Base-by-base conservation (phyloP, 768 basidiomycete species). In the Russula compacta region DNA sequence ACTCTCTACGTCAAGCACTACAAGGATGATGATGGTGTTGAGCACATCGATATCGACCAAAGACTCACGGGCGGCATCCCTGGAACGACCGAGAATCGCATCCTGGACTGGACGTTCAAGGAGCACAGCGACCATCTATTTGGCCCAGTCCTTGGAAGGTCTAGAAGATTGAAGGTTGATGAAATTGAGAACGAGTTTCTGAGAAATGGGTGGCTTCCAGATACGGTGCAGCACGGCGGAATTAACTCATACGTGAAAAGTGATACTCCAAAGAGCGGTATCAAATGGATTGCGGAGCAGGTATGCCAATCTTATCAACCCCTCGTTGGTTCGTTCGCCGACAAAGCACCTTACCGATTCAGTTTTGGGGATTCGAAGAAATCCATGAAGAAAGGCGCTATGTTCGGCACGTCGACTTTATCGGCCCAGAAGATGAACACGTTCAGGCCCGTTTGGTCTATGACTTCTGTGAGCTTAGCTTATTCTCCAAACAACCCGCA, bases 31-130 rank as follows among this genome's bases (percentile, higher is more conserved):
- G 73, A 70, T 1, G 80, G 78, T 39, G 67, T 81, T 33, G 89
- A 91, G 71, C 81, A 78, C 68, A 81, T 91, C 63, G 82, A 85
- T 58, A 69, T 88, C 56, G 79, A 83, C 46, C 86, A 88, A 68
- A 81, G 74, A 32, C 73, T 86, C 57, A 81, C 83, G 2, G 84
- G 84, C 15, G 84, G 85, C 9, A 75, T 89, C 38, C 70, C 79
- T 39, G 82, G 81, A 24, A 81, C 80, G 15, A 74, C 65, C 33
- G 87, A 91, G 71, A 70, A 76, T 29, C 77, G 87, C 44, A 76
- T 67, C n/a, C 73, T 91, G 38, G 76, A 76, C 63, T 85, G 84
- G 83, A 69, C 69, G 19, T 78, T 80, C 62, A 78, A 78, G 38
- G 69, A 74, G n/a, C 75, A 76, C n/a, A 69, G 80, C 3, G 84